Evolutionary conservation across 2,329 filamentous ascomycete genomes (phyloP).

Genomic region (Ophiostoma fasciatum): DNA sequence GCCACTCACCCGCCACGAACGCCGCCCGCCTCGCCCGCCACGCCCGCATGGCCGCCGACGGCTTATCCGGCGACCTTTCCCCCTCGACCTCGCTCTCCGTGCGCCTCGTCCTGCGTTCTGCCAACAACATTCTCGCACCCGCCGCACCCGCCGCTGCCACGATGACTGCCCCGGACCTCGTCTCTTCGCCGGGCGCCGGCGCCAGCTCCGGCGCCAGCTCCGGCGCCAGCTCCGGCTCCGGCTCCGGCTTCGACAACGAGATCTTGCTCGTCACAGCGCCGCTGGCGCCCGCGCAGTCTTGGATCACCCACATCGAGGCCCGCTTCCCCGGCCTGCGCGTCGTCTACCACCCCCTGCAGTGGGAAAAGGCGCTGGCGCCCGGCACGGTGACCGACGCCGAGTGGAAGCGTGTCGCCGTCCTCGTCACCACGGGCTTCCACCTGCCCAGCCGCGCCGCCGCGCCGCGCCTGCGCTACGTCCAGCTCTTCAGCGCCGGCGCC

Average conservation of each 20-base stretch:
- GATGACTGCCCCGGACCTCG: slow-evolving; percentile 5
- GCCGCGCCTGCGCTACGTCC: slow-evolving; percentile 35
- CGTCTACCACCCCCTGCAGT: slow-evolving; percentile 16
- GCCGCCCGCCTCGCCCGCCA: not conserved
- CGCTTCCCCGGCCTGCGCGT: slow-evolving; percentile 31
- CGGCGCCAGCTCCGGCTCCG: too few species aligned
- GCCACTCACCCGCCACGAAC: too few species aligned
- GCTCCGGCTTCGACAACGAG: slow-evolving; percentile 31
- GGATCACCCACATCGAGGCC: slow-evolving; percentile 21
- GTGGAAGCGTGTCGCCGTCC: slow-evolving; percentile 33
- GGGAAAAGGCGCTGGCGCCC: slow-evolving; percentile 15
- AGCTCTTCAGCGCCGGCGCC: slow-evolving; percentile 38
- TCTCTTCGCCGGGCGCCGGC: not conserved
- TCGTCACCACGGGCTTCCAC: slow-evolving; percentile 13
- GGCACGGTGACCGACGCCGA: slow-evolving; percentile 17
- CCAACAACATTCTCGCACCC: not conserved
- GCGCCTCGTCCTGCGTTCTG: slow-evolving; percentile 1
- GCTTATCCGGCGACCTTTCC: not conserved
- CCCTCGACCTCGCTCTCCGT: slow-evolving; percentile 3
- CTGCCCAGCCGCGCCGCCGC: slow-evolving; percentile 28
- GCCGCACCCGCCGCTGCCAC: not conserved
- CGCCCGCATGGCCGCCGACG: slow-evolving; percentile 1
- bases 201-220: too few species aligned
- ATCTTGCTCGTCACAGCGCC: slow-evolving; percentile 29
- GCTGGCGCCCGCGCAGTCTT: slow-evolving; percentile 17